Evolutionary conservation across 2,329 filamentous ascomycete genomes (phyloP).

Genomic region (Xylariales sp.): DNA sequence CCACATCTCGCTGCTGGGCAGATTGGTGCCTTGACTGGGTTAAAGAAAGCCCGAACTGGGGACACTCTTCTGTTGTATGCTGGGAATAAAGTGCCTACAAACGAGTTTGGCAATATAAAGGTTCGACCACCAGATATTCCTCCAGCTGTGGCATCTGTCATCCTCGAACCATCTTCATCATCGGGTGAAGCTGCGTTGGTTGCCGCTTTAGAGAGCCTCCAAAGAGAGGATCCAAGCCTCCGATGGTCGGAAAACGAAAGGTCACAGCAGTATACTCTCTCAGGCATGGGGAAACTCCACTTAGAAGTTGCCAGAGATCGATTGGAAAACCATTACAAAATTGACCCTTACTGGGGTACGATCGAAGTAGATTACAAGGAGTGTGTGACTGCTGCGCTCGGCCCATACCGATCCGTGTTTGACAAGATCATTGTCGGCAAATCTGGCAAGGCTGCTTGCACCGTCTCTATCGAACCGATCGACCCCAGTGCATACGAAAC

Average conservation of each 20-base stretch:
- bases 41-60: slow-evolving; percentile 88
- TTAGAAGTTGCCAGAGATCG: slow-evolving; percentile 89
- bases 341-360: slow-evolving; percentile 77
- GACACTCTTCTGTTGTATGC: slow-evolving; percentile 82
- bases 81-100: slow-evolving; percentile 57
- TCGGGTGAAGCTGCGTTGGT: slow-evolving; percentile 77
- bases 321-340: slow-evolving; percentile 84
- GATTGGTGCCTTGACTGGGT: slow-evolving; percentile 87
- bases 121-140: slow-evolving; percentile 85
- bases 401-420: slow-evolving; percentile 58
- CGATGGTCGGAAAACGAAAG: slow-evolving; percentile 82
- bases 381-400: slow-evolving; percentile 57
- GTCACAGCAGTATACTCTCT: slow-evolving; percentile 86
- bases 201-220: slow-evolving; percentile 69
- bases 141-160: slow-evolving; percentile 94
- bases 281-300: slow-evolving; percentile 95
- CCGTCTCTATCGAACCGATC: slow-evolving; percentile 61
- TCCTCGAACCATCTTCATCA: slow-evolving; percentile 75
- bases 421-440: slow-evolving; percentile 80
- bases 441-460: slow-evolving; percentile 71
- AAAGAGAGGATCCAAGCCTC: slow-evolving; percentile 89
- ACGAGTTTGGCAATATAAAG: slow-evolving; percentile 69
- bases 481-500: slow-evolving; percentile 32
- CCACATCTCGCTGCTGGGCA: slow-evolving; percentile 77
- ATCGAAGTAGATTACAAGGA: slow-evolving; percentile 97